These are phyloP conservation scores for Sophora flavescens DNA, from an alignment of 306 rosid species.

Conservation along the genomic window DNA sequence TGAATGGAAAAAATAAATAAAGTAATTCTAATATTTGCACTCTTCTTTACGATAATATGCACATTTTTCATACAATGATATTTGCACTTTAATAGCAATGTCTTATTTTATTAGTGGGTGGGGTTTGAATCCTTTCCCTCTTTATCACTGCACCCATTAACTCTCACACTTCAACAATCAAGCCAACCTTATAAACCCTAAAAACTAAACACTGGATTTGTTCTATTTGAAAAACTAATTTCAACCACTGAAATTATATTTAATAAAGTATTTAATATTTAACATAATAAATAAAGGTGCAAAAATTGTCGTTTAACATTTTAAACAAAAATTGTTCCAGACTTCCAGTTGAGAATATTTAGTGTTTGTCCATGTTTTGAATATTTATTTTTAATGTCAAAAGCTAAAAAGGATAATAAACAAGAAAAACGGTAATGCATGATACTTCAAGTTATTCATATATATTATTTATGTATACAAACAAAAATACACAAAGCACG, in stretches of 20 bases:
- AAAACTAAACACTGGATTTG: background rate
- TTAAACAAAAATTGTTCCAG: background rate
- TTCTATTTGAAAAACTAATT: too few relatives aligned
- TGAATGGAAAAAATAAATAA: background rate
- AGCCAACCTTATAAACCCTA: too few relatives aligned
- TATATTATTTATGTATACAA: background rate
- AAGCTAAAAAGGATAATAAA: background rate
- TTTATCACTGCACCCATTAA: too few relatives aligned
- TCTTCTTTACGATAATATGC: too few relatives aligned
- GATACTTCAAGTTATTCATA: constrained; percentile 17
- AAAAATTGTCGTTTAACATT: background rate
- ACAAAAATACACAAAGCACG: background rate
- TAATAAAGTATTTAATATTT: too few relatives aligned
- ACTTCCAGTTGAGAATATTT: background rate
- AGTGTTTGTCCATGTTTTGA: background rate
- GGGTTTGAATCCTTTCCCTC: too few relatives aligned
- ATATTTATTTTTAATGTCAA: constrained; percentile 6
- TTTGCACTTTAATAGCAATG: too few relatives aligned
- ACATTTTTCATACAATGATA: too few relatives aligned
- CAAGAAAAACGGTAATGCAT: background rate
- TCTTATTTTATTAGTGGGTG: too few relatives aligned
- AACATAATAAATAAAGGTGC: too few relatives aligned
- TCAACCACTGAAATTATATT: too few relatives aligned
- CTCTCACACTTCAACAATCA: too few relatives aligned
- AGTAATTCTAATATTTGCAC: constrained; percentile 5